Evolutionary conservation across 169 alveolate genomes (phyloP).

Genomic region (Plasmodium gonderi): DNA sequence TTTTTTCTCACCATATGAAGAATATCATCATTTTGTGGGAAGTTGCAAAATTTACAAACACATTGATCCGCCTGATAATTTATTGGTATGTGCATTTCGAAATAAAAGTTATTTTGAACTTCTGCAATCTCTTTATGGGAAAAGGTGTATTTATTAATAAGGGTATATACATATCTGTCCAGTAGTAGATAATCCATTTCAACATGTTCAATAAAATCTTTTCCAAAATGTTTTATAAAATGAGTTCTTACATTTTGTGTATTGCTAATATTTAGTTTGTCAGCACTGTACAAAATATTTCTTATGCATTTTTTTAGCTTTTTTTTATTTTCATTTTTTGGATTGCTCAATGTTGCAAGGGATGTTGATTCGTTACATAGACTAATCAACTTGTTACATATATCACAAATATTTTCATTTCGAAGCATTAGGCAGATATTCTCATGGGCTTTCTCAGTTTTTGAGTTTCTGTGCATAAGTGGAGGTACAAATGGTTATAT

Average conservation of each 20-base stretch:
- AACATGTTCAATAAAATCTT: constrained; percentile 18
- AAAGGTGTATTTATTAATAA: constrained; percentile 45
- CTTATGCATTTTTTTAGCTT: constrained; percentile 30
- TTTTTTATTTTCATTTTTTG: not conserved
- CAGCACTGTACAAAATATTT: constrained; percentile 40
- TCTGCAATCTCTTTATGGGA: constrained; percentile 18
- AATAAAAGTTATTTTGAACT: not conserved
- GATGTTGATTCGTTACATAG: constrained; percentile 32
- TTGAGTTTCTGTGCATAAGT: constrained; percentile 6
- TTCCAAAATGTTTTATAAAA: constrained; percentile 31
- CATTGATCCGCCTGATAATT: not conserved
- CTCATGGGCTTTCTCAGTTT: constrained; percentile 19
- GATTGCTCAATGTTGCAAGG: not conserved
- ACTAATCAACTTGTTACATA: constrained; percentile 7
- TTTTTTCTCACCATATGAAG: constrained; percentile 2
- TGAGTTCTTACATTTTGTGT: constrained; percentile 21
- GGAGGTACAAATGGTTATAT: too few relatives aligned
- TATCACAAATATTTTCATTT: constrained; percentile 3
- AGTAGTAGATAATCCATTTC: constrained; percentile 23
- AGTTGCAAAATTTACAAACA: constrained; percentile 15
- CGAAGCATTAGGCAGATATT: constrained; percentile 29
- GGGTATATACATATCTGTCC: constrained; percentile 4
- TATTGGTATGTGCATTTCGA: constrained; percentile 22
- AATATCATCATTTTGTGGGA: not conserved
- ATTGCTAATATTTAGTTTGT: constrained; percentile 45